Conservation (phyloP, 495 filamentous ascomycete genomes). For the Gamarada debralockiae region DNA sequence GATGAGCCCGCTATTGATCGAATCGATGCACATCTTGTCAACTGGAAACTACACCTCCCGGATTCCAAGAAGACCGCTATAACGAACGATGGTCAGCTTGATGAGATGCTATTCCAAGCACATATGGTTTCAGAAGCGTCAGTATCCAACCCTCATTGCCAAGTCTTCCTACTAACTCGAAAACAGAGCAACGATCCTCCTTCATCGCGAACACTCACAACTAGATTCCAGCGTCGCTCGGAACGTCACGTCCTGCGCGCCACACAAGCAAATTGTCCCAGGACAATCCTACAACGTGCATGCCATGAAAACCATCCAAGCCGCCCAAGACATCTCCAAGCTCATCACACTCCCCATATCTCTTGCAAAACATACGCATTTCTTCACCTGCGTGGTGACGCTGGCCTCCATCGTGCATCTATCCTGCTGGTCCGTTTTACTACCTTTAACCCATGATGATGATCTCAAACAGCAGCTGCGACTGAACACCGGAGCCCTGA, state of each 20-base stretch:
- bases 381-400: conserved; percentile 83
- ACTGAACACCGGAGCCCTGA: conserved; percentile 79
- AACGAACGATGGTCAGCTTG: conserved; percentile 61
- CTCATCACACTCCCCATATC: conserved; percentile 74
- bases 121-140: conserved; percentile 75
- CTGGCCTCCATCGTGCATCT: conserved; percentile 61
- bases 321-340: conserved; percentile 71
- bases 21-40: conserved; percentile 72
- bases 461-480: conserved; percentile 75
- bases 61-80: conserved; percentile 69
- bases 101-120: conserved; percentile 91
- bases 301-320: conserved; percentile 74
- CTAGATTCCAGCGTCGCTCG: conserved; percentile 50
- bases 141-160: conserved; percentile 19
- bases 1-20: conserved; percentile 44
- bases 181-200: conserved; percentile 54
- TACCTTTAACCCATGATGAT: conserved; percentile 52
- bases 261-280: conserved; percentile 47
- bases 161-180: neutral
- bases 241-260: conserved; percentile 55
- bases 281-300: conserved; percentile 63
- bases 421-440: conserved; percentile 54
- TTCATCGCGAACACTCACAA: conserved; percentile 67
- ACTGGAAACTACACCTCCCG: conserved; percentile 80
- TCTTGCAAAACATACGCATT: conserved; percentile 74